Conservation (phyloP, 1,284 basidiomycete genomes). For the Ustilago bromivora region DNA sequence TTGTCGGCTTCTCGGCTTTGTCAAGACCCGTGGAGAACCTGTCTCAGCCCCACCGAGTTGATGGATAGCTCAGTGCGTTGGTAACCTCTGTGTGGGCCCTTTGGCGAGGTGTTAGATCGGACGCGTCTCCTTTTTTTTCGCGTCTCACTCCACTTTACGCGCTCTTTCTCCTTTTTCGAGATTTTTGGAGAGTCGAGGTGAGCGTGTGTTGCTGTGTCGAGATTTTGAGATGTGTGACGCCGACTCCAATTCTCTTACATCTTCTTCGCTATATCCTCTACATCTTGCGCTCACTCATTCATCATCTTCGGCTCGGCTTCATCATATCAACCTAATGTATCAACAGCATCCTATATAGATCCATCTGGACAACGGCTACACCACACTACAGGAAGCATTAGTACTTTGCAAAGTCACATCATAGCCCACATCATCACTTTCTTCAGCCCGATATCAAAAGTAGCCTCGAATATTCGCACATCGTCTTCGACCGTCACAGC, state of each 20-base stretch:
- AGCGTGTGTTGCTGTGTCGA: not conserved
- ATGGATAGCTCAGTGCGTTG: too few species aligned
- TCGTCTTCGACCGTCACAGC: not conserved
- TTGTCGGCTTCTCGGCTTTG: too few species aligned
- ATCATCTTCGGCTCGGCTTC: not conserved
- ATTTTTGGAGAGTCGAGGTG: not conserved
- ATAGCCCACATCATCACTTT: not conserved
- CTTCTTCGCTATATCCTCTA: not conserved
- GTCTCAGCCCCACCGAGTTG: not conserved
- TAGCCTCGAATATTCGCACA: not conserved
- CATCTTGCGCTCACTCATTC: not conserved
- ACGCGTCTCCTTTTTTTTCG: slow-evolving; percentile 9
- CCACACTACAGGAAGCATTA: not conserved
- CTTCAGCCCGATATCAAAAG: not conserved
- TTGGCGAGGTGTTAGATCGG: not conserved
- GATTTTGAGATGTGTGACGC: too few species aligned
- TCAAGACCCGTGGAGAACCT: not conserved
- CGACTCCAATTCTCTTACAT: not conserved
- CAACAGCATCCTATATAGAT: not conserved
- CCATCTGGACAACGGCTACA: not conserved
- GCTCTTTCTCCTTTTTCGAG: not conserved
- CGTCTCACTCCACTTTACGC: slow-evolving; percentile 25
- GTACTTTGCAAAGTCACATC: not conserved
- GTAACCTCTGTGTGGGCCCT: not conserved
- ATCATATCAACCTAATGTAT: not conserved